Base-by-base conservation (phyloP, 2,329 filamentous ascomycete genomes). In the Pyrenochaeta sp. region DNA sequence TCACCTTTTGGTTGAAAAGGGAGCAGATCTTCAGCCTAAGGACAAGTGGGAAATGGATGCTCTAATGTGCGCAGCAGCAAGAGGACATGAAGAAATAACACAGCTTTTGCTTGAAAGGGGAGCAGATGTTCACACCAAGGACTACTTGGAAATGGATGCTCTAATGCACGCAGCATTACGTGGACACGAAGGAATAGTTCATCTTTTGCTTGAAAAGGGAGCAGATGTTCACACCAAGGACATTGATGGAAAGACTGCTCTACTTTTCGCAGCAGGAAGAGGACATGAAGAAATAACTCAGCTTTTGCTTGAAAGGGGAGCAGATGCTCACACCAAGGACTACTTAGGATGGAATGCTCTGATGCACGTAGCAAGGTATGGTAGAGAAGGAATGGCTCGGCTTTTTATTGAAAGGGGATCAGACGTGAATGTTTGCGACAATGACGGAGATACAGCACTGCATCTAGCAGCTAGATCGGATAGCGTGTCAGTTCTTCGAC, bases 381-480 rank as follows among this genome's bases (percentile, higher is more conserved):
- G 8, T 17, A 22, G n/a, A 10, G 37, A 40, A 14, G 26, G 8
- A 11, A 13, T 40, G 23, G 37, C 24, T 6, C 15, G 17, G 37
- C n/a, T 35, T 18, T 22, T 34, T 14, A 11, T 41, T 11, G n/a
- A 13, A 13, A 26, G 21, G 11, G 38, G 44, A 39, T 27, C 28
- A 32, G 28, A 46, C 26, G 19, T 46, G 15, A 42, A 42, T 8
- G 30, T 31, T 15, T 35, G 36, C 22, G 17, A 30, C 17, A 35
- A 28, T 10, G 1, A 32, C 26, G 36, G 36, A 20, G 3, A 6
- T 4, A 41, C 43, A n/a, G 43, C 20, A 17, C 37, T 46, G 22
- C n/a, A 41, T n/a, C 13, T 3, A 9, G 39, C 30, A 35, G 23
- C 20, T 24, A 21, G 3, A n/a, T n/a, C n/a, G n/a, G n/a, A n/a